Base-by-base conservation (phyloP, 139 green algal species). In the Pedinophyceae sp. region DNA sequence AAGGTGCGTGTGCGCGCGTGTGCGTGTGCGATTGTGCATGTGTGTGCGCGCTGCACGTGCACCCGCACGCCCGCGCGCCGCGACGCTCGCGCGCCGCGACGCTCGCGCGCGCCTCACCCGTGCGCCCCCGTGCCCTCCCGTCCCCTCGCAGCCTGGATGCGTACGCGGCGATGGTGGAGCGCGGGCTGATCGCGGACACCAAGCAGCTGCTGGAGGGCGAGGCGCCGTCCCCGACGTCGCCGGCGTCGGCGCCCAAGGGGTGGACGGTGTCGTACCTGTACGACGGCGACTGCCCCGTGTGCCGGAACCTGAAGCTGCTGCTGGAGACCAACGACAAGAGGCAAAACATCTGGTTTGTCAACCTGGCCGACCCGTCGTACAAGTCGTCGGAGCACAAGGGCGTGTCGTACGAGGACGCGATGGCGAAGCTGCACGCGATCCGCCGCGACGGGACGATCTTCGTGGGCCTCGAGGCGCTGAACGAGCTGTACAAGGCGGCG, bases 341-440 rank as follows among this genome's bases (percentile, higher is more conserved):
- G n/a, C n/a, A n/a, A 55, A 54, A 55, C 26, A 71, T 81, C 50
- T 70, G 66, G 52, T 81, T 81, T 59, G 66, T 78, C 17, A 74
- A 80, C 58, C 70, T 80, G 22, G 62, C 65, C 4, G 58, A 58
- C 16, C 40, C 54, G 25, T 48, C 56, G 25, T 84, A 84, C 19
- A n/a, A n/a, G n/a, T n/a, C n/a, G n/a, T n/a, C n/a, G n/a, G n/a
- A n/a, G n/a, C n/a, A n/a, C n/a, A n/a, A n/a, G n/a, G n/a, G 20
- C 15, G 66, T 74, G 15, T 56, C 67, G 30, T 70, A 73, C 29
- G 67, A 86, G 43, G 74, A 84, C 48, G 79, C 76, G 1, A 86
- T 86, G 77, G 64, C 74, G 48, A 86, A 74, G 19, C 84, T 87
- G 50, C 79, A 87, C 47, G 74, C 72, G 10, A 82, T 87, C 55